Evolutionary conservation across 331 rosid genomes (phyloP).

Genomic region (Ulmus americana): DNA sequence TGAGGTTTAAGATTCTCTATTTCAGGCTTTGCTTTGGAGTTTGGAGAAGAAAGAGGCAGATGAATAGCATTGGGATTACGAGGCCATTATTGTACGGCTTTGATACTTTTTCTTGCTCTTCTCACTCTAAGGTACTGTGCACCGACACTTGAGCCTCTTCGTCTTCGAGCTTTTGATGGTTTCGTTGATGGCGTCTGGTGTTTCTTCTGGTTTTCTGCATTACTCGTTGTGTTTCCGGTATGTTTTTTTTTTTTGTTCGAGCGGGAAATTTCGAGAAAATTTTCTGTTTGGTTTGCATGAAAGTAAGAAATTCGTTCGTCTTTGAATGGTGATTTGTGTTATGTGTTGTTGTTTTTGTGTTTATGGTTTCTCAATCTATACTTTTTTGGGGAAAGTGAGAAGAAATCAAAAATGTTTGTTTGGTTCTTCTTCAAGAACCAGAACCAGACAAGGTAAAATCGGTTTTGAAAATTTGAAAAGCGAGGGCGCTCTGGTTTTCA

Average conservation of each 20-base stretch:
- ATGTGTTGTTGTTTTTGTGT: background rate
- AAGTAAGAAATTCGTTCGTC: background rate
- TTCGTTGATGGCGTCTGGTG: conserved; percentile 20
- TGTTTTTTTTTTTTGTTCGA: conserved; percentile 4
- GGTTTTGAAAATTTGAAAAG: conserved; percentile 26
- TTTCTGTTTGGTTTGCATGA: conserved; percentile 6
- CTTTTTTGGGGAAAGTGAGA: conserved; percentile 20
- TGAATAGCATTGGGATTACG: conserved; percentile 33
- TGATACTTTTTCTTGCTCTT: conserved; percentile 4
- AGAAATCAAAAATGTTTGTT: conserved; percentile 7
- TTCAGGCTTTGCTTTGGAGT: conserved; percentile 23
- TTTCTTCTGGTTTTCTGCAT: conserved; percentile 7
- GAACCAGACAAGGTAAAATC: conserved; percentile 20
- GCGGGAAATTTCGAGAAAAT: too few species aligned
- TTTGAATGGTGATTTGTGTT: background rate
- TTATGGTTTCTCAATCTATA: conserved; percentile 2
- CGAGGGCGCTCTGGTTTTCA: conserved; percentile 26
- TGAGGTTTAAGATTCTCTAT: conserved; percentile 24
- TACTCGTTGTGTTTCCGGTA: conserved; percentile 24
- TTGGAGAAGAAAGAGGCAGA: conserved; percentile 23
- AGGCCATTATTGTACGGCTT: conserved; percentile 17
- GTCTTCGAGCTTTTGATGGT: conserved; percentile 17
- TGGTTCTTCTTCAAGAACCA: background rate
- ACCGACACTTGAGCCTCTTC: conserved; percentile 64
- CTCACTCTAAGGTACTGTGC: conserved; percentile 12